Evolutionary conservation across 179 eudicot genomes (phyloP), one percentile per base, ranked within the genome.

Genomic region (Silene vulgaris): DNA sequence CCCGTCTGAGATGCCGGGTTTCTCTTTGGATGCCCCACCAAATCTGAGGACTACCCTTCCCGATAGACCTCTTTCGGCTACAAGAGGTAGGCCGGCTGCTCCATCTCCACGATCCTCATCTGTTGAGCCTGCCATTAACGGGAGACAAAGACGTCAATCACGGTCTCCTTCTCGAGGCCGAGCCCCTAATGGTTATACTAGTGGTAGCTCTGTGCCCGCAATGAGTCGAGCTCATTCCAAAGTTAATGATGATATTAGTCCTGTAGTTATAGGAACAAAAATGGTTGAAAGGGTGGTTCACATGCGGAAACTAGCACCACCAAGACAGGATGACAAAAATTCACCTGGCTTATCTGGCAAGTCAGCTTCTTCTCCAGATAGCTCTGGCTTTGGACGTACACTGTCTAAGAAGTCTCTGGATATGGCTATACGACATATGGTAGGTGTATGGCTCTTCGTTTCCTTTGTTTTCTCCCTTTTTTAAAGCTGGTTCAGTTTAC

Each of bases 391-490:
- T 80, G 99, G 99, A 62, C 88, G 99, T 70, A 85, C 93, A 56
- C 88, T 95, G 32, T 95, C 99, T 1, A 95, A 95, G 85, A 95
- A 95, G 85, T 95, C 99, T 56, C 79, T 93, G 75, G 99, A 95
- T 84, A 95, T 95, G 99, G 99, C 99, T 65, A 90, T 95, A 72
- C 86, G 99, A 82, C 99, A 93, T 79, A 93, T 93, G 98, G 98
- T 93, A 86, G 37, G 92, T 80, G 66, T 40, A n/a, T 80, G 26
- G 8, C 65, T 45, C 43, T 60, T 69, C 65, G 19, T 52, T 75
- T 74, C 63, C 23, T 11, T 60, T 50, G 17, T 72, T 8, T 54
- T 52, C 37, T 8, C 17, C n/a, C 67, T 28, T 40, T 9, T n/a
- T 54, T 50, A 29, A 23, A 17, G 59, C 50, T 2, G 30, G 32